Conservation (phyloP, 108 stramenopile genomes). For the Aureococcus anophagefferens region DNA sequence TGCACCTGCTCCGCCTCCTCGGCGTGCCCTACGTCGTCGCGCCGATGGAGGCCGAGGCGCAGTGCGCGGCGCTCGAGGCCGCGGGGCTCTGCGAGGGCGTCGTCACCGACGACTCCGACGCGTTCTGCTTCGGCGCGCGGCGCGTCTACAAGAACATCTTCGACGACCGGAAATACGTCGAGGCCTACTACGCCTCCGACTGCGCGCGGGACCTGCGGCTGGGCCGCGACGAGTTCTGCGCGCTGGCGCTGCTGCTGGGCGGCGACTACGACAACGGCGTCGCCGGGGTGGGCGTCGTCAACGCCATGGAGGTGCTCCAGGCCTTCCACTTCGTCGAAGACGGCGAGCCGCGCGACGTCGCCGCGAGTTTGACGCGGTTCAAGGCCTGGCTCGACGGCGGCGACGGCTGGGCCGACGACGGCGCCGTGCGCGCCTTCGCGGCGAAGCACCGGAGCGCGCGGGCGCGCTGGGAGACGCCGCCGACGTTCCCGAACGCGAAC, state of each 20-base stretch:
- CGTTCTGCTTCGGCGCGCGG: slow-evolving; percentile 88
- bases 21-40: slow-evolving; percentile 91
- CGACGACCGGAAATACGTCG: slow-evolving; percentile 84
- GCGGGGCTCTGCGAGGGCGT: slow-evolving; percentile 88
- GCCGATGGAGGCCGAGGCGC: slow-evolving; percentile 96
- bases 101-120: slow-evolving; percentile 95
- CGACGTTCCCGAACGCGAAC: slow-evolving; percentile 62
- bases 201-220: slow-evolving; percentile 72
- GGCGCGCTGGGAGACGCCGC: slow-evolving; percentile 64
- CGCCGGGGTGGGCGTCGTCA: slow-evolving; percentile 92
- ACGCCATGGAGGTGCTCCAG: slow-evolving; percentile 89
- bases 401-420: slow-evolving; percentile 1
- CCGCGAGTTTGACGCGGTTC: neutral
- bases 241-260: slow-evolving; percentile 88
- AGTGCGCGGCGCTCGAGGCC: slow-evolving; percentile 73
- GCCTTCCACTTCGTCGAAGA: slow-evolving; percentile 59
- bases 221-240: slow-evolving; percentile 61
- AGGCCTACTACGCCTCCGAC: slow-evolving; percentile 77
- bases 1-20: slow-evolving; percentile 71
- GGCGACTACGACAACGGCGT: slow-evolving; percentile 97
- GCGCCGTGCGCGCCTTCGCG: slow-evolving; percentile 40
- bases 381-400: slow-evolving; percentile 7
- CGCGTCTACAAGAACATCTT: slow-evolving; percentile 91
- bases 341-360: neutral
- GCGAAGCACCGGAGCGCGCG: slow-evolving; percentile 66